phyloP scores from a whole-genome alignment of 2,329 filamentous ascomycete species.

The Talaromyces marneffei region DNA sequence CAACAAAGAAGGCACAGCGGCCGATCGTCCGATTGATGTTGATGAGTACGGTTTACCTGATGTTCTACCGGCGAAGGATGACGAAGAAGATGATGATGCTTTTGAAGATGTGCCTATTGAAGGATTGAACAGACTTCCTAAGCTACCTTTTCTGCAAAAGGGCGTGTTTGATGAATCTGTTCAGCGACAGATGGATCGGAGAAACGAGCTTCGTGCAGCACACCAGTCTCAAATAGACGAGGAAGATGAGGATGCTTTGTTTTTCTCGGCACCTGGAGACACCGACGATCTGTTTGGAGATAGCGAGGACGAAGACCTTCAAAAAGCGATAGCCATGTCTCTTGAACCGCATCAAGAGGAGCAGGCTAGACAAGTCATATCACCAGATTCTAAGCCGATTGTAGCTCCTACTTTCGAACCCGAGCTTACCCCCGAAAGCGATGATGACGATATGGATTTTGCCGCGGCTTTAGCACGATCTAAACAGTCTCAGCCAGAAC shows the following conservation, averaged over 20 bases:
- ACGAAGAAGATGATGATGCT: constrained; percentile 64
- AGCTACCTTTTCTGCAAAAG: constrained; percentile 41
- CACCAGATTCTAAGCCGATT: constrained; percentile 29
- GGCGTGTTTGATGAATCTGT: constrained; percentile 34
- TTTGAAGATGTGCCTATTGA: constrained; percentile 94
- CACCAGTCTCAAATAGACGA: constrained; percentile 18
- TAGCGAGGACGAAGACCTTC: constrained; percentile 66
- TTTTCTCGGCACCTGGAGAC: constrained; percentile 46
- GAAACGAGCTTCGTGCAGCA: constrained; percentile 45
- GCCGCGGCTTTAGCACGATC: constrained; percentile 69
- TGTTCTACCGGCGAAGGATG: constrained; percentile 53
- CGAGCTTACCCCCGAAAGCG: constrained; percentile 37
- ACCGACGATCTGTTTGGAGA: constrained; percentile 51
- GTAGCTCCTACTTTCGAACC: constrained; percentile 9
- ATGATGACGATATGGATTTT: constrained; percentile 71
- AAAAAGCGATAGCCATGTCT: constrained; percentile 78
- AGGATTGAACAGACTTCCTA: constrained; percentile 78
- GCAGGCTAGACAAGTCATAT: constrained; percentile 34
- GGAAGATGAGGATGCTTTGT: constrained; percentile 50
- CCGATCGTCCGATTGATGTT: constrained; percentile 86
- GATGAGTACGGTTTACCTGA: constrained; percentile 55
- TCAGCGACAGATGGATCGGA: constrained; percentile 35
- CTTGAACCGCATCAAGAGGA: constrained; percentile 49
- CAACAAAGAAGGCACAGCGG: constrained; percentile 70
- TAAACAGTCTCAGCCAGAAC: constrained; percentile 52